These are phyloP conservation scores for Litsea cubeba DNA, from an alignment of 164 flowering plant species.

Conservation along the genomic window DNA sequence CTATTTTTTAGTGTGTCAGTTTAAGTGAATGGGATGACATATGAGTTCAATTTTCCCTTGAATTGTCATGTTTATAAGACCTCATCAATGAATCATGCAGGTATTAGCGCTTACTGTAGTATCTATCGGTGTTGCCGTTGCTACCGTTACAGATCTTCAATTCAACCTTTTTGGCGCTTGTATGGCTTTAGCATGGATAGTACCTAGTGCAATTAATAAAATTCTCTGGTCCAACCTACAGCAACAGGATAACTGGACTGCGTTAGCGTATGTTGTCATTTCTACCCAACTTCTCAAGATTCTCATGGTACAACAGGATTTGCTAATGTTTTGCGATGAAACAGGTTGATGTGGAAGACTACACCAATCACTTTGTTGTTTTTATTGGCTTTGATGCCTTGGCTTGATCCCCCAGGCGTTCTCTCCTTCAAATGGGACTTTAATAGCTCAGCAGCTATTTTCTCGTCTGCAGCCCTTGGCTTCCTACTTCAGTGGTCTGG, in stretches of 20 bases:
- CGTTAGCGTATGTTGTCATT: slow-evolving; percentile 64
- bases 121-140: slow-evolving; percentile 90
- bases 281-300: not conserved
- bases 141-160: slow-evolving; percentile 89
- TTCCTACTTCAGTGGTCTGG: slow-evolving; percentile 99
- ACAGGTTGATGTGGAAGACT: slow-evolving; percentile 98
- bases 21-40: not conserved
- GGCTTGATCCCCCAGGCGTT: slow-evolving; percentile 89
- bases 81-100: slow-evolving; percentile 34
- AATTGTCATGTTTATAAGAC: not conserved
- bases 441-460: slow-evolving; percentile 52
- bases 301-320: not conserved
- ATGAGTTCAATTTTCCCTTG: not conserved
- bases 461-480: slow-evolving; percentile 76
- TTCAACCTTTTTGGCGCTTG: slow-evolving; percentile 89
- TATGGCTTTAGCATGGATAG: slow-evolving; percentile 88
- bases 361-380: slow-evolving; percentile 88
- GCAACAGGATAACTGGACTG: slow-evolving; percentile 93
- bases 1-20: not conserved
- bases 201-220: slow-evolving; percentile 91
- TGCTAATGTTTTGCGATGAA: slow-evolving; percentile 4
- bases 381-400: slow-evolving; percentile 74
- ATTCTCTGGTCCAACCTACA: slow-evolving; percentile 94
- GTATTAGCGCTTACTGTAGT: slow-evolving; percentile 73
- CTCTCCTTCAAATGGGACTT: slow-evolving; percentile 73